Conservation (phyloP, 768 basidiomycete species). For the Serendipita sp. region DNA sequence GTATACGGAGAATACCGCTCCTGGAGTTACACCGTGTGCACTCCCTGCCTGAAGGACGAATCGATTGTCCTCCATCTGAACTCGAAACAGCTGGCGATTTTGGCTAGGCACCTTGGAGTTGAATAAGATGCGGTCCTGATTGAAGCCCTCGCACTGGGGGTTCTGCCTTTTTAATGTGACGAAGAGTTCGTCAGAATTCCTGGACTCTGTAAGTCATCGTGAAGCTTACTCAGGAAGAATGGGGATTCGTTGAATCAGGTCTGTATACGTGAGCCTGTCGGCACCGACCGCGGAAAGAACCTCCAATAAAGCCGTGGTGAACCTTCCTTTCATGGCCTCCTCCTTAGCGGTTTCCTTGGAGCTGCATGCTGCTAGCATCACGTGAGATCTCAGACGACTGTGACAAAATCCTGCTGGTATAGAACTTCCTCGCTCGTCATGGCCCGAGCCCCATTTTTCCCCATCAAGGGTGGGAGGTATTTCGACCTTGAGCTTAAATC, state of each 20-base stretch:
- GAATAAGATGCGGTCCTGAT: constrained; percentile 37
- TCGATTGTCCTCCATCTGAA: constrained; percentile 24
- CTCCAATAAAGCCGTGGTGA: constrained; percentile 40
- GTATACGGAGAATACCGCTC: constrained; percentile 45
- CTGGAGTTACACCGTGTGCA: constrained; percentile 47
- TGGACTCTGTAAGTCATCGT: neutral
- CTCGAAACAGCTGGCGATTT: constrained; percentile 27
- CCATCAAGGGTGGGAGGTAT: constrained; percentile 27
- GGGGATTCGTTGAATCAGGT: constrained; percentile 21
- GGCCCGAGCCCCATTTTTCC: constrained; percentile 32
- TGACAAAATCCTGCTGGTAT: constrained; percentile 31
- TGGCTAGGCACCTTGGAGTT: constrained; percentile 36
- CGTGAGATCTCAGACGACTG: constrained; percentile 27
- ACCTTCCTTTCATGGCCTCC: constrained; percentile 43
- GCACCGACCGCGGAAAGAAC: constrained; percentile 30
- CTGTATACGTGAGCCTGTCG: constrained; percentile 35
- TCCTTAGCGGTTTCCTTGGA: constrained; percentile 41
- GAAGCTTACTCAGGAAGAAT: neutral
- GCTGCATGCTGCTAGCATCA: constrained; percentile 41
- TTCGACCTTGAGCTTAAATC: neutral
- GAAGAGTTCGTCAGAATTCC: constrained; percentile 13
- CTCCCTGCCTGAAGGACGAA: constrained; percentile 41
- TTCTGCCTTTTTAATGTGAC: constrained; percentile 31
- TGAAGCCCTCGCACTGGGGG: constrained; percentile 33
- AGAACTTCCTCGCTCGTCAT: constrained; percentile 22